Evolutionary conservation across 2,329 filamentous ascomycete genomes (phyloP).

Genomic region (Pseudocercospora crystallina): DNA sequence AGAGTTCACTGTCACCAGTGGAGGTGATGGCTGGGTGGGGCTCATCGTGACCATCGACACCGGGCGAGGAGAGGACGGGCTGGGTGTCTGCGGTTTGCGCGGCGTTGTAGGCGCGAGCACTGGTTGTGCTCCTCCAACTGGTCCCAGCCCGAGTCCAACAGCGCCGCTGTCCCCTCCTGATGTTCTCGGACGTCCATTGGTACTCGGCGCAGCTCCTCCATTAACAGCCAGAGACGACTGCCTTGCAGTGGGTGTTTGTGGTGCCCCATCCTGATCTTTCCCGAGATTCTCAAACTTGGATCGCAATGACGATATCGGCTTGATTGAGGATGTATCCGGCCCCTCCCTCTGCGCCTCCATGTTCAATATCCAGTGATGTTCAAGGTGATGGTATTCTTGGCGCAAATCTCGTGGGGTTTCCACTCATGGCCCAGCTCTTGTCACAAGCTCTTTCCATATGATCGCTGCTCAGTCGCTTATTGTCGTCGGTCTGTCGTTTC

Average conservation of each 20-base stretch:
- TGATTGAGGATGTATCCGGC: constrained; percentile 75
- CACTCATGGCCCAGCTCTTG: too few relatives aligned
- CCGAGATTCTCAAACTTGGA: constrained; percentile 78
- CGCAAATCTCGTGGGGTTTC: not conserved
- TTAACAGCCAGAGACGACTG: constrained; percentile 7
- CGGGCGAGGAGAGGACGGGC: constrained; percentile 37
- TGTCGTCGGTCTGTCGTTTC: too few relatives aligned
- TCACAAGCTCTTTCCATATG: too few relatives aligned
- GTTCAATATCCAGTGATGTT: not conserved
- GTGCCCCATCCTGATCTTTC: constrained; percentile 26
- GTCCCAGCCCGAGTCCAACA: constrained; percentile 11
- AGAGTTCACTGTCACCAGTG: constrained; percentile 67
- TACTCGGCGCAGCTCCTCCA: not conserved
- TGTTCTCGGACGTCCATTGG: constrained; percentile 4
- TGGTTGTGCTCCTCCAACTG: constrained; percentile 1
- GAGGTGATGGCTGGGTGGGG: constrained; percentile 53
- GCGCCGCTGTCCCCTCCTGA: constrained; percentile 8
- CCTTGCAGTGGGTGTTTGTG: constrained; percentile 16
- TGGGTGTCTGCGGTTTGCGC: constrained; percentile 33
- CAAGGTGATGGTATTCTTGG: too few relatives aligned
- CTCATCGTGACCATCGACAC: constrained; percentile 51
- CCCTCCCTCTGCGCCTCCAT: constrained; percentile 51
- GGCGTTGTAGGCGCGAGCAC: constrained; percentile 6
- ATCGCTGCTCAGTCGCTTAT: too few relatives aligned
- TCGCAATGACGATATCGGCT: constrained; percentile 76